phyloP scores from a whole-genome alignment of 768 basidiomycete genomes.

The Pleurotus tuoliensis region DNA sequence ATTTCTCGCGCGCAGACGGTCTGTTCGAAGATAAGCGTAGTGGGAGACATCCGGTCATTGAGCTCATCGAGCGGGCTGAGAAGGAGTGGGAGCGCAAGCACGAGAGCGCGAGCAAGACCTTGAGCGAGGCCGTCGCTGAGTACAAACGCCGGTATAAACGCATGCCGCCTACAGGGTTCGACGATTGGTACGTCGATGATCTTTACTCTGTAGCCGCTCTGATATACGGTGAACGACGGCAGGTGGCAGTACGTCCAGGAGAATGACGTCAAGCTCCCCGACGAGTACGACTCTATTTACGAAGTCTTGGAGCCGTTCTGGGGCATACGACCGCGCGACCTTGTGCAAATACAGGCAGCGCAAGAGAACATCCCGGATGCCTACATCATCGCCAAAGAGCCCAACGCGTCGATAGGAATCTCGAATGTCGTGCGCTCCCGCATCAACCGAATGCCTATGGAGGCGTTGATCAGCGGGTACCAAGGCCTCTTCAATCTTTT shows the following conservation, averaged over 20 bases:
- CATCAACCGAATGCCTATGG: conserved; percentile 22
- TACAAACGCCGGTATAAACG: conserved; percentile 74
- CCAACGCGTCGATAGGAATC: conserved; percentile 16
- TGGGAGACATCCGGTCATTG: conserved; percentile 71
- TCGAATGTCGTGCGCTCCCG: conserved; percentile 17
- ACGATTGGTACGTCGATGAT: conserved; percentile 59
- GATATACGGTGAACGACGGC: not conserved
- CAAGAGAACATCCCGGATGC: conserved; percentile 35
- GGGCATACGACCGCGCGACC: conserved; percentile 44
- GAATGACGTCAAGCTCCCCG: conserved; percentile 68
- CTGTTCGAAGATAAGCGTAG: conserved; percentile 35
- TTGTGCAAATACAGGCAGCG: conserved; percentile 29
- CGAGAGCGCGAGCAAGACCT: conserved; percentile 63
- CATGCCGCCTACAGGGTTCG: conserved; percentile 81
- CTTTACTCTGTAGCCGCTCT: conserved; percentile 20
- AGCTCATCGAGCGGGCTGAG: conserved; percentile 72
- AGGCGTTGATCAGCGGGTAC: conserved; percentile 23
- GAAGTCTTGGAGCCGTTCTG: conserved; percentile 81
- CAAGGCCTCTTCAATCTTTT: conserved; percentile 36
- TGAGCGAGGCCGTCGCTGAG: conserved; percentile 72
- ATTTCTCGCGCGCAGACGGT: conserved; percentile 34
- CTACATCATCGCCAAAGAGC: conserved; percentile 36
- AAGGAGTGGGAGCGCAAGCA: conserved; percentile 57
- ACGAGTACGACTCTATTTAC: conserved; percentile 77
- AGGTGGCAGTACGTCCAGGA: conserved; percentile 51